A percentile compares a stretch with the other conserved stretches of the same genome.
These are phyloP conservation scores for Albatrellus sp. DNA, from an alignment of 1,284 basidiomycete species.

Conservation along the genomic window DNA sequence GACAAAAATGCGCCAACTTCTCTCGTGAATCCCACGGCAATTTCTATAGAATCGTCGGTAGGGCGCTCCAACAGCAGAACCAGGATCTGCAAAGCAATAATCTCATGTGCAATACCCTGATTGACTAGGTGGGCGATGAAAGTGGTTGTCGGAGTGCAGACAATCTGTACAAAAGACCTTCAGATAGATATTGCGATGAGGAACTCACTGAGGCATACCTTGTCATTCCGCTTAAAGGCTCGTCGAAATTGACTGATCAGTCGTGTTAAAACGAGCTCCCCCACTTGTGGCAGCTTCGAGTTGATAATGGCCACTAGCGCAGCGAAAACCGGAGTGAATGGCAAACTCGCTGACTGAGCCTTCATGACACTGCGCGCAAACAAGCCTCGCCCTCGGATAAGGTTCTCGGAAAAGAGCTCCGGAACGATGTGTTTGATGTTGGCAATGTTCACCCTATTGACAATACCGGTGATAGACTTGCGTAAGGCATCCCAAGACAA, in stretches of 20 bases:
- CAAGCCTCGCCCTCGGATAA: slow-evolving; percentile 81
- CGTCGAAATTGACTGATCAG: slow-evolving; percentile 92
- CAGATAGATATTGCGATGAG: not conserved
- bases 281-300: slow-evolving; percentile 93
- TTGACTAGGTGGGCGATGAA: slow-evolving; percentile 98
- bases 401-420: slow-evolving; percentile 86
- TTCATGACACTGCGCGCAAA: slow-evolving; percentile 96
- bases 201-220: slow-evolving; percentile 38
- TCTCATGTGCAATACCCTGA: slow-evolving; percentile 88
- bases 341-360: slow-evolving; percentile 91
- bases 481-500: slow-evolving; percentile 96
- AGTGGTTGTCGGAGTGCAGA: slow-evolving; percentile 89
- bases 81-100: slow-evolving; percentile 91
- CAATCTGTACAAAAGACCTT: slow-evolving; percentile 37
- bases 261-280: slow-evolving; percentile 81
- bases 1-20: slow-evolving; percentile 93
- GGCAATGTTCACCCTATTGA: slow-evolving; percentile 93
- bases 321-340: slow-evolving; percentile 96
- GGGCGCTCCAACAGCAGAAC: slow-evolving; percentile 90
- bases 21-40: slow-evolving; percentile 94
- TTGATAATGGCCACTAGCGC: slow-evolving; percentile 92
- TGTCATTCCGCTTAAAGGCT: slow-evolving; percentile 96
- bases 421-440: slow-evolving; percentile 98
- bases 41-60: slow-evolving; percentile 96
- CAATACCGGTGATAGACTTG: slow-evolving; percentile 98